Conservation (phyloP, 1,139 yeast species). For the Saccharomyces hybrid region DNA sequence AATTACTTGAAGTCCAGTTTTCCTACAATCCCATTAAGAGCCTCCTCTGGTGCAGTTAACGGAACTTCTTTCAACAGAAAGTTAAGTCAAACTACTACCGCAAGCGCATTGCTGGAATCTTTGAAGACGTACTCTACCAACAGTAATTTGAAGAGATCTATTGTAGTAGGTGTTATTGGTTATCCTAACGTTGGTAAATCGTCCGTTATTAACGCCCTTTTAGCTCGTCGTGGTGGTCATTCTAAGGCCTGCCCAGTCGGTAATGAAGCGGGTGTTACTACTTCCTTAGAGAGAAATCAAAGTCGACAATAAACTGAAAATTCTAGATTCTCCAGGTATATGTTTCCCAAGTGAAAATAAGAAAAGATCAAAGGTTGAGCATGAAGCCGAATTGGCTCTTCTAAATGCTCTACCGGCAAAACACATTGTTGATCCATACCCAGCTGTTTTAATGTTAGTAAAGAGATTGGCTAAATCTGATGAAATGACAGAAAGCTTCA, state of each 20-base stretch:
- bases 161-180: constrained; percentile 92
- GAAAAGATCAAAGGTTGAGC: constrained; percentile 50
- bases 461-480: constrained; percentile 64
- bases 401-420: constrained; percentile 88
- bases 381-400: constrained; percentile 80
- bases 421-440: constrained; percentile 73
- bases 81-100: constrained; percentile 63
- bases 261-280: constrained; percentile 95
- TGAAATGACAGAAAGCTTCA: constrained; percentile 71
- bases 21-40: constrained; percentile 86
- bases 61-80: constrained; percentile 69
- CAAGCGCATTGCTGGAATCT: constrained; percentile 67
- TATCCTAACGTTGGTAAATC: constrained; percentile 96
- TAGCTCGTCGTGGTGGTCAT: constrained; percentile 69
- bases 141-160: constrained; percentile 81
- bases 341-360: constrained; percentile 73
- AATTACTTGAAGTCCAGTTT: constrained; percentile 69
- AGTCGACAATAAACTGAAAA: constrained; percentile 78
- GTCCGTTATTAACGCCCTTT: constrained; percentile 83
- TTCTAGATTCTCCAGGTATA: constrained; percentile 94
- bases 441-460: constrained; percentile 70
- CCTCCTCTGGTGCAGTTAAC: constrained; percentile 55
- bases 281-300: constrained; percentile 85
- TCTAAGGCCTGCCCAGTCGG: constrained; percentile 90
- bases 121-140: constrained; percentile 80